A percentile compares a stretch with the other conserved stretches of the same genome.
phyloP scores from a whole-genome alignment of 768 basidiomycete genomes.

The Psilocybe azurescens region DNA sequence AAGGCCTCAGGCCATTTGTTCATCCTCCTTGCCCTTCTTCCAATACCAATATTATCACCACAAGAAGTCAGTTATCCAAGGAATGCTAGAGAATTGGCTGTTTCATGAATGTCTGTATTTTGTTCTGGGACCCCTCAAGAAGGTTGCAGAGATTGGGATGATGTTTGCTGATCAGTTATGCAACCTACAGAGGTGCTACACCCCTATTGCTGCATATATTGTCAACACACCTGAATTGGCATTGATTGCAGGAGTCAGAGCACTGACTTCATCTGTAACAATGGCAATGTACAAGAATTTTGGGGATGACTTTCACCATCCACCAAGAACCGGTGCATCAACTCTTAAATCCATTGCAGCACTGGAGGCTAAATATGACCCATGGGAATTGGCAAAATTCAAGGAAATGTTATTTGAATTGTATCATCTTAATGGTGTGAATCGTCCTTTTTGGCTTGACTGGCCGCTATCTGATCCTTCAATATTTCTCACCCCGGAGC shows the following conservation, averaged over 20 bases:
- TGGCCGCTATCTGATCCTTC: constrained; percentile 38
- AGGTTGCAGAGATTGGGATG: constrained; percentile 29
- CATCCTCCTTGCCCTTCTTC: constrained; percentile 32
- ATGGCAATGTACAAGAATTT: constrained; percentile 34
- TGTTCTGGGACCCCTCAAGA: constrained; percentile 32
- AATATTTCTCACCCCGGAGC: constrained; percentile 38
- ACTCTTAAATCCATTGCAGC: constrained; percentile 24
- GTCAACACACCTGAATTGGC: constrained; percentile 37
- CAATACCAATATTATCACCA: constrained; percentile 32
- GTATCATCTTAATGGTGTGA: constrained; percentile 34
- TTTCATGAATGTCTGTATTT: constrained; percentile 35
- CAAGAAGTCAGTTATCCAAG: constrained; percentile 16
- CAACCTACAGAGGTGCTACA: constrained; percentile 26
- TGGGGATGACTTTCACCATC: constrained; percentile 33
- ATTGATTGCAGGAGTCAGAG: constrained; percentile 31
- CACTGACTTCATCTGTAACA: constrained; percentile 36
- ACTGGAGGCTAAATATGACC: constrained; percentile 18
- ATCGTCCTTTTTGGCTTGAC: constrained; percentile 42
- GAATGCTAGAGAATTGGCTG: constrained; percentile 31
- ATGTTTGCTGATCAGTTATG: constrained; percentile 35
- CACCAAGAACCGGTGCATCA: constrained; percentile 21
- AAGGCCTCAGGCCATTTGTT: constrained; percentile 37
- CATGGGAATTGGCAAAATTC: constrained; percentile 31
- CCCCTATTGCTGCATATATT: constrained; percentile 34
- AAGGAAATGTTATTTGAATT: constrained; percentile 23